Base-by-base conservation (phyloP, 176 grass and related monocot genomes). In the Guadua angustifolia region DNA sequence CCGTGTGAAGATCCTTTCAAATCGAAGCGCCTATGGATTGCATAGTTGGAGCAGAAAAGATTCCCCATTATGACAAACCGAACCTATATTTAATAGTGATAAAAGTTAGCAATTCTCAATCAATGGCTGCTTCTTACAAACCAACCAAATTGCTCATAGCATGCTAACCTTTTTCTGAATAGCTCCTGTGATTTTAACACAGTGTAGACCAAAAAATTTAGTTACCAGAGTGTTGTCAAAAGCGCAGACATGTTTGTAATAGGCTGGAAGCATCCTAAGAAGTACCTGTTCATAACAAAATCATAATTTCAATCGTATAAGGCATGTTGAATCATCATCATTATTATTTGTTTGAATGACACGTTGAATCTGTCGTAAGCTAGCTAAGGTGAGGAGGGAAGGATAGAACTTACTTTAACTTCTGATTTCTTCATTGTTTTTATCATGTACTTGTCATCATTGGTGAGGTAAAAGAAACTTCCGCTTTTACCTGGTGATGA, bases 11-110 rank as follows among this genome's bases (percentile, higher is more conserved):
- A 97, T 39, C 94, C 91, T 82, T 97, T 97, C 46, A 97, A 66
- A 74, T 93, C 94, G 6, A 97, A 93, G 72, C 89, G 94, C 44
- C 94, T 81, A 53, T 97, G 87, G 40, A 97, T 93, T 3, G 81
- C 25, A 57, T 86, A 88, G 61, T 88, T 79, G 9, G 86, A 88
- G 73, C 86, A 88, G 58, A 97, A 93, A 43, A 97, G 89, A 63
- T 97, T 97, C 11, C 94, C 94, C 91, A 97, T 97, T 81, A 97
- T 97, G 29, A 97, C 91, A 86, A 97, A 97, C 2, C 91, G 91
- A 81, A 93, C 91, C 94, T 97, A 74, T 57, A 47, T 79, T n/a
- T 67, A 59, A 73, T 21, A 18, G 32, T 44, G 43, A 62, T 9
- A 66, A 17, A 65, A 36, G 35, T 36, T 36, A 36, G 35, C 35